Evolutionary conservation across 2,329 filamentous ascomycete genomes (phyloP).

Genomic region (Aspergillus phoenicis): DNA sequence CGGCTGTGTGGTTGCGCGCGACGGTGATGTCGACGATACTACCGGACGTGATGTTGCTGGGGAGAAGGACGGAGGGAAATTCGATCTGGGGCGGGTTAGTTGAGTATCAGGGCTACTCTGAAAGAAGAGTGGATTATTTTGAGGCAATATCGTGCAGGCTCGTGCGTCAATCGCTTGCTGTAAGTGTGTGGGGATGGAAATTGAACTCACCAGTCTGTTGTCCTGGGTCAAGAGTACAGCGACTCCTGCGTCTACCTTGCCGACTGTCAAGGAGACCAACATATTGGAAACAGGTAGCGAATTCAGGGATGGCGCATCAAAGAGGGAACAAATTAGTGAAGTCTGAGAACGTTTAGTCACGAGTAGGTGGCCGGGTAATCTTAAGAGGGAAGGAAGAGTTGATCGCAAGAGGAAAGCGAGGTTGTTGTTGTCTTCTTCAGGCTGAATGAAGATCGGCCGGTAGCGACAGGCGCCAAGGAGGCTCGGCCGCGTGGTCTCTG

Average conservation of each 20-base stretch:
- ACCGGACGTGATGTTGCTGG: slow-evolving; percentile 90
- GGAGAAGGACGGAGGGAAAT: slow-evolving; percentile 95
- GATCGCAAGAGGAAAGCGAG: not conserved
- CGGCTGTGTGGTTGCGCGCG: slow-evolving; percentile 78
- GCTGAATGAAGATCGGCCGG: slow-evolving; percentile 31
- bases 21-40: slow-evolving; percentile 98
- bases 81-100: slow-evolving; percentile 69
- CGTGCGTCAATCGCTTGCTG: slow-evolving; percentile 10
- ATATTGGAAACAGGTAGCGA: slow-evolving; percentile 55
- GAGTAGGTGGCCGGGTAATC: not conserved
- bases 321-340: not conserved
- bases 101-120: not conserved
- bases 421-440: slow-evolving; percentile 13
- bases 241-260: slow-evolving; percentile 98
- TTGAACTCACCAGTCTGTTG: slow-evolving; percentile 78
- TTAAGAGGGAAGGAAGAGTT: not conserved
- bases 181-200: not conserved
- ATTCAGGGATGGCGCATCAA: slow-evolving; percentile 10
- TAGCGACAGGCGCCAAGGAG: slow-evolving; percentile 32
- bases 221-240: slow-evolving; percentile 95
- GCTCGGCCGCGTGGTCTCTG: slow-evolving; percentile 28
- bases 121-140: not conserved
- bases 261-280: slow-evolving; percentile 96
- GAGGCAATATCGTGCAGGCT: slow-evolving; percentile 5
- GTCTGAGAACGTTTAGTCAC: not conserved